Evolutionary conservation across 2,329 filamentous ascomycete species (phyloP).

Genomic region (Erysiphe pulchra): DNA sequence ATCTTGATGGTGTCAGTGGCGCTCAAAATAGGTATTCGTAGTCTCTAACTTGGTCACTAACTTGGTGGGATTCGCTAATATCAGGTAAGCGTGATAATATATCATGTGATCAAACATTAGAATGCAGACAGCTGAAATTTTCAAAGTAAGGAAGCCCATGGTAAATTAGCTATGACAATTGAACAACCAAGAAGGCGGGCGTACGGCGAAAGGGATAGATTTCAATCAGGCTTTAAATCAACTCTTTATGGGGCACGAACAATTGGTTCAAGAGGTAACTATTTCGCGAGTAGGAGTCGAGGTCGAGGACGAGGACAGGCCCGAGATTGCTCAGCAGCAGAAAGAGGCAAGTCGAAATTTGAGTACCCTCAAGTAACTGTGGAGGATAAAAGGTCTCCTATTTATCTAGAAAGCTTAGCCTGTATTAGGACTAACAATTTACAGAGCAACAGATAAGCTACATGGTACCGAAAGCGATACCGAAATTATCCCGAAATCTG

Average conservation of each 20-base stretch:
- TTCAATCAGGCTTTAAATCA: neutral
- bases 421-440: slow-evolving; percentile 1
- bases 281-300: slow-evolving; percentile 3
- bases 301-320: slow-evolving; percentile 7
- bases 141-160: too few relatives aligned
- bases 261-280: neutral
- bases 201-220: neutral
- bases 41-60: neutral
- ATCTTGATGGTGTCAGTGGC: neutral
- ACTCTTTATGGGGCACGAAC: neutral
- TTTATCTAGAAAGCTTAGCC: neutral
- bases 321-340: slow-evolving; percentile 8
- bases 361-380: slow-evolving; percentile 21
- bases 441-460: slow-evolving; percentile 8
- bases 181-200: neutral
- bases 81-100: neutral
- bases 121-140: neutral
- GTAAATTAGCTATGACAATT: neutral
- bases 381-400: slow-evolving; percentile 16
- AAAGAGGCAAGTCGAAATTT: slow-evolving; percentile 18
- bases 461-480: slow-evolving; percentile 13
- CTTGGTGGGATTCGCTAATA: slow-evolving; percentile 1
- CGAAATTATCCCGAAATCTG: slow-evolving; percentile 12
- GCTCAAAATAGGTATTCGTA: too few relatives aligned
- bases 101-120: neutral